Conservation (phyloP, 2,329 filamentous ascomycete species). For the Penicillium freii region DNA sequence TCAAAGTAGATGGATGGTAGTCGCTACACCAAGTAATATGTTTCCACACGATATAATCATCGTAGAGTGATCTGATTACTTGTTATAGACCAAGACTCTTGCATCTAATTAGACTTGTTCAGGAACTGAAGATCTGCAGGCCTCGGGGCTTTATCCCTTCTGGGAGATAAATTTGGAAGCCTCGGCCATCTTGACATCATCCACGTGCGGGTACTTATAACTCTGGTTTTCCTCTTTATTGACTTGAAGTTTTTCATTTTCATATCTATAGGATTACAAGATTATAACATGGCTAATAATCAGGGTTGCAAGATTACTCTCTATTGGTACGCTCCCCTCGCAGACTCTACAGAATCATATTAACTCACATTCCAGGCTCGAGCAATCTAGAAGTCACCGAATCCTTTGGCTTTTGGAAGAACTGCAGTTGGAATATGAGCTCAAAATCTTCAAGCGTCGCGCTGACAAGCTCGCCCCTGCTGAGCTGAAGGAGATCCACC, state of each 20-base stretch:
- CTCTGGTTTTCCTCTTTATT: not conserved
- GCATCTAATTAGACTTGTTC: not conserved
- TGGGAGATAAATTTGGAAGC: not conserved
- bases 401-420: constrained; percentile 85
- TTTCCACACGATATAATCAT: not conserved
- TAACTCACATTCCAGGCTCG: constrained; percentile 59
- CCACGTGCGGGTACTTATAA: not conserved
- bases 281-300: constrained; percentile 20
- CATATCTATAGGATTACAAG: not conserved
- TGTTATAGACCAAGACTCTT: not conserved
- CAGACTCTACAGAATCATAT: not conserved
- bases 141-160: not conserved
- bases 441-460: constrained; percentile 73
- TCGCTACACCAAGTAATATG: not conserved
- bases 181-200: constrained; percentile 10
- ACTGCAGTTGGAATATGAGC: constrained; percentile 72
- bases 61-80: not conserved
- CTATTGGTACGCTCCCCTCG: constrained; percentile 54
- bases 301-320: constrained; percentile 57
- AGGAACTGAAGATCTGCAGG: not conserved
- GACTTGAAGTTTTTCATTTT: not conserved
- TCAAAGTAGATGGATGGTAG: not conserved
- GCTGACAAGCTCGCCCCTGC: constrained; percentile 67
- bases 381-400: constrained; percentile 77
- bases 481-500: constrained; percentile 74